Percentiles rank a stretch among this genome's conserved stretches.
Conservation (phyloP, 2,329 filamentous ascomycete species). For the Fusarium neocosmosporiellum region DNA sequence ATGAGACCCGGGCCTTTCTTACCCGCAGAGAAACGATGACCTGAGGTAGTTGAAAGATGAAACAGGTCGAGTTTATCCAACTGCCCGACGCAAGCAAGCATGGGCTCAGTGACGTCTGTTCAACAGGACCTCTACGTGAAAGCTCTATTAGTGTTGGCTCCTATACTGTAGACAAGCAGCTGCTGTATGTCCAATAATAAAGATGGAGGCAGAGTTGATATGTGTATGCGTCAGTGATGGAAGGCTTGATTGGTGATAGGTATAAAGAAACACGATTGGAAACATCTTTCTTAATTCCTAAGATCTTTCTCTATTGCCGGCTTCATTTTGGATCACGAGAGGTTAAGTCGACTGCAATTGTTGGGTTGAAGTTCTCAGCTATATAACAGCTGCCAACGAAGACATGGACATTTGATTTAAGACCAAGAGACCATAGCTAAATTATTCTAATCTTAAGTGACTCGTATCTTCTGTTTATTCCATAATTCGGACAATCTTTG, state of each 20-base stretch:
- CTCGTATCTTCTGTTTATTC: background rate
- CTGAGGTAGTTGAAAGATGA: background rate
- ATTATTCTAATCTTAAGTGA: background rate
- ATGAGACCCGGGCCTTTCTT: background rate
- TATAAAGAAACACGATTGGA: background rate
- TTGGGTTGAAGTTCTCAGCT: background rate
- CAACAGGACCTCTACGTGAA: background rate
- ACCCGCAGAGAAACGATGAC: accelerated
- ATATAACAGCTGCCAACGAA: background rate
- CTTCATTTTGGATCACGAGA: background rate
- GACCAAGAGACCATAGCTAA: background rate
- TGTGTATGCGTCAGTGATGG: background rate
- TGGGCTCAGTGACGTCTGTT: background rate
- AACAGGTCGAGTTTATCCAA: background rate
- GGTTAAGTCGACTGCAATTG: background rate
- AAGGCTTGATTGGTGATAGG: background rate
- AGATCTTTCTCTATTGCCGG: background rate
- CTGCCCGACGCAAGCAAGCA: background rate
- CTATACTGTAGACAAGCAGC: background rate
- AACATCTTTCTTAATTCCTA: background rate
- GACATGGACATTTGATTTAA: background rate
- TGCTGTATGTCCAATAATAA: background rate
- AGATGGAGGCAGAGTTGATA: background rate
- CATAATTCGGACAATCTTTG: background rate
- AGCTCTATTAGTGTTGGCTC: background rate